phyloP scores from a whole-genome alignment of 2,329 filamentous ascomycete species.

The Mollisia scopiformis region DNA sequence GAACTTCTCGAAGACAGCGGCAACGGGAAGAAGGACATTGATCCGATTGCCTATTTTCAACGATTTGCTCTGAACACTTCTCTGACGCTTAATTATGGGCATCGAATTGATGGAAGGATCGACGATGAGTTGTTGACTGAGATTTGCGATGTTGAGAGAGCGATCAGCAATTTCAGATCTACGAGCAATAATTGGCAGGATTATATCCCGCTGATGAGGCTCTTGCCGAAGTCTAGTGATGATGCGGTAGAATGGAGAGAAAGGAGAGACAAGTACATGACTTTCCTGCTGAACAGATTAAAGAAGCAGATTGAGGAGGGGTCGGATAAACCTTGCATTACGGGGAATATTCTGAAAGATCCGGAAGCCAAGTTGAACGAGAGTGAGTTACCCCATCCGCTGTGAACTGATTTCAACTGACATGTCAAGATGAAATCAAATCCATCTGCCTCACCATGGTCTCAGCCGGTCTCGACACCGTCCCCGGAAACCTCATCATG shows the following conservation, averaged over 20 bases:
- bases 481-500: conserved; percentile 80
- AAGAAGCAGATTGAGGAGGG: conserved; percentile 64
- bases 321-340: conserved; percentile 70
- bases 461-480: conserved; percentile 79
- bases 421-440: conserved; percentile 68
- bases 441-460: conserved; percentile 84
- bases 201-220: conserved; percentile 75
- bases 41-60: conserved; percentile 75
- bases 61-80: conserved; percentile 78
- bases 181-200: conserved; percentile 87
- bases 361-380: conserved; percentile 70
- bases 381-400: conserved; percentile 43
- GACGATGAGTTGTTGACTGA: conserved; percentile 70
- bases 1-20: conserved; percentile 70
- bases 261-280: conserved; percentile 70
- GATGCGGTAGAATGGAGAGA: conserved; percentile 66
- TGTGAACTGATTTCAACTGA: conserved; percentile 35
- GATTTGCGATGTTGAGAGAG: conserved; percentile 75
- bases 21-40: conserved; percentile 64
- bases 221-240: conserved; percentile 63
- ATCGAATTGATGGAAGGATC: conserved; percentile 72
- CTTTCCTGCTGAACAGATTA: conserved; percentile 59
- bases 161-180: conserved; percentile 74
- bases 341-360: conserved; percentile 63
- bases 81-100: conserved; percentile 78